Percentiles rank a stretch among this genome's conserved stretches.
These are phyloP conservation scores for Lipomyces starkeyi DNA, from an alignment of 805 yeast species.

Conservation along the genomic window DNA sequence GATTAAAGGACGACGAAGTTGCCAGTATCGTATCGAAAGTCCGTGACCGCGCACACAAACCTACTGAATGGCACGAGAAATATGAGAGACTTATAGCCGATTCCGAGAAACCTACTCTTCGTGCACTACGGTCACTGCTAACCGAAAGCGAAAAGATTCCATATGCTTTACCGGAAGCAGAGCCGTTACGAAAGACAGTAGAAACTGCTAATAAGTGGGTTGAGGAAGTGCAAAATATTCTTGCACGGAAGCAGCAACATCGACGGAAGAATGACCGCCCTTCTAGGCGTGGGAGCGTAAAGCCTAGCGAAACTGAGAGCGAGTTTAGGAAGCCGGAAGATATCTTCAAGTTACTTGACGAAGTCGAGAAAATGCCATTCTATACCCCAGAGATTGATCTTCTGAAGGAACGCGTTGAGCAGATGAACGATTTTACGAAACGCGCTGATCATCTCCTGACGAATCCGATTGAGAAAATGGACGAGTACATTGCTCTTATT, in stretches of 20 bases:
- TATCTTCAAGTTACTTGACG: slow-evolving; percentile 51
- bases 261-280: slow-evolving; percentile 48
- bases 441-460: slow-evolving; percentile 53
- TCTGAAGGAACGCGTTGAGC: slow-evolving; percentile 58
- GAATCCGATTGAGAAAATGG: slow-evolving; percentile 45
- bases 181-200: slow-evolving; percentile 51
- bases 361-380: slow-evolving; percentile 59
- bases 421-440: slow-evolving; percentile 58
- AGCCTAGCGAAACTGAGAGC: slow-evolving; percentile 36
- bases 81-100: slow-evolving; percentile 50
- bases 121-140: slow-evolving; percentile 53
- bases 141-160: slow-evolving; percentile 62
- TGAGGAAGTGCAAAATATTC: slow-evolving; percentile 59
- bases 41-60: slow-evolving; percentile 53
- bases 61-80: slow-evolving; percentile 58
- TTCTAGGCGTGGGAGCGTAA: slow-evolving; percentile 22
- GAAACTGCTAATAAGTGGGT: slow-evolving; percentile 57
- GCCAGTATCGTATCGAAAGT: slow-evolving; percentile 49
- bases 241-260: slow-evolving; percentile 59
- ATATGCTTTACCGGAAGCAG: slow-evolving; percentile 50
- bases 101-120: slow-evolving; percentile 54
- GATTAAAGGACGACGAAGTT: slow-evolving; percentile 60
- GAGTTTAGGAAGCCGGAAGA: slow-evolving; percentile 42
- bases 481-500: slow-evolving; percentile 60
- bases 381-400: slow-evolving; percentile 65